Conservation (phyloP, 768 basidiomycete species). For the Xerocomus potaroensis region DNA sequence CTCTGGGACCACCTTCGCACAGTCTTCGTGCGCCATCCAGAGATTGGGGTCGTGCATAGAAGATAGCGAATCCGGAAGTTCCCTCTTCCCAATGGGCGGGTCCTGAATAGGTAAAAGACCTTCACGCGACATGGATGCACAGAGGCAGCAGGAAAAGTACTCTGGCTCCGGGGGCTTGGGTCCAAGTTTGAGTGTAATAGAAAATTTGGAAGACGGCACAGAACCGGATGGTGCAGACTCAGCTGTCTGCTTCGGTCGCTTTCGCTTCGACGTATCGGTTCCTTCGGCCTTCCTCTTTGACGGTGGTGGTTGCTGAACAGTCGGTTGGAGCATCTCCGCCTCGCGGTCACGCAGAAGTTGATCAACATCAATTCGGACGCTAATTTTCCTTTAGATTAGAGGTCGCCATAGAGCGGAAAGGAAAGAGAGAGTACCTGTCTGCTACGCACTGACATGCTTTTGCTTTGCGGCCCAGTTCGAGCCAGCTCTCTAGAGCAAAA, state of each 20-base stretch:
- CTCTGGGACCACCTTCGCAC: slow-evolving; percentile 81
- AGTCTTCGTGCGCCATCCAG: slow-evolving; percentile 79
- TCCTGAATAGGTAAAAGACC: slow-evolving; percentile 66
- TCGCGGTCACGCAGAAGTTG: slow-evolving; percentile 70
- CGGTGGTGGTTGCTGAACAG: slow-evolving; percentile 7
- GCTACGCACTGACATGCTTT: slow-evolving; percentile 69
- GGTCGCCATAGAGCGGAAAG: neutral
- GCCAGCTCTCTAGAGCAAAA: slow-evolving; percentile 92
- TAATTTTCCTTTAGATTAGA: slow-evolving; percentile 29
- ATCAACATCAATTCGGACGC: slow-evolving; percentile 93
- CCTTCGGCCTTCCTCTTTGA: slow-evolving; percentile 39
- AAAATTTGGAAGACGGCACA: slow-evolving; percentile 35
- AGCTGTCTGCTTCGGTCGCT: slow-evolving; percentile 20
- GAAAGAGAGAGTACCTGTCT: slow-evolving; percentile 52
- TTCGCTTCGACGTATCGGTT: slow-evolving; percentile 28
- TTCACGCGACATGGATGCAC: slow-evolving; percentile 48
- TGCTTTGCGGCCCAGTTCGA: slow-evolving; percentile 81
- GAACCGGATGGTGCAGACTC: slow-evolving; percentile 9
- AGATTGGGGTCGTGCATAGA: slow-evolving; percentile 26
- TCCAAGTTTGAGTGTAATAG: slow-evolving; percentile 63
- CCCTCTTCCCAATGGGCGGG: slow-evolving; percentile 54
- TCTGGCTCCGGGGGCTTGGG: slow-evolving; percentile 56
- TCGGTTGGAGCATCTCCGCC: slow-evolving; percentile 34
- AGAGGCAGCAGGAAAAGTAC: slow-evolving; percentile 64
- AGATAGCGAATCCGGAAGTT: slow-evolving; percentile 39